A percentile compares a stretch with the other conserved stretches of the same genome.
Conservation (phyloP, 73 alveolate genomes). For the Paramecium caudatum region DNA sequence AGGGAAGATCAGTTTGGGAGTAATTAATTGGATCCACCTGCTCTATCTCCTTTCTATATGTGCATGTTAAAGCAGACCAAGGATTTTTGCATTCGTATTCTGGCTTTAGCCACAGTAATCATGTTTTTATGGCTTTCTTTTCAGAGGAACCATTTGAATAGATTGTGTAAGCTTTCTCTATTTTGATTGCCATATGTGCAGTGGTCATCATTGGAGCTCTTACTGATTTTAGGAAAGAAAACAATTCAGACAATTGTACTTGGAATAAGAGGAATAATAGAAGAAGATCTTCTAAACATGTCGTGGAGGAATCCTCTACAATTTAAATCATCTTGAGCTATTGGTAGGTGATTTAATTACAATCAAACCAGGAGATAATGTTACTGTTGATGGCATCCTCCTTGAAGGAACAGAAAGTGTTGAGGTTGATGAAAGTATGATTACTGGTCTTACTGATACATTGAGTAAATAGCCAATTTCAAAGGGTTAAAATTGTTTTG, state of each 20-base stretch:
- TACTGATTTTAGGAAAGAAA: conserved; percentile 89
- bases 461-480: conserved; percentile 70
- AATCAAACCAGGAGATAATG: conserved; percentile 77
- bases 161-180: conserved; percentile 95
- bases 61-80: conserved; percentile 87
- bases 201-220: conserved; percentile 90
- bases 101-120: conserved; percentile 92
- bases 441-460: conserved; percentile 79
- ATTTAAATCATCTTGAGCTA: conserved; percentile 76
- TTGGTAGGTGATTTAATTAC: conserved; percentile 77
- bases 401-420: conserved; percentile 70
- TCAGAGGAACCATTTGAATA: conserved; percentile 78
- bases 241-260: conserved; percentile 84
- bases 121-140: conserved; percentile 91
- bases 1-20: conserved; percentile 50
- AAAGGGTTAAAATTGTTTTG: conserved; percentile 74
- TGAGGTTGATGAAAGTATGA: conserved; percentile 79
- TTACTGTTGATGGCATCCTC: conserved; percentile 77
- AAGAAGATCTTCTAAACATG: conserved; percentile 80
- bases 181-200: conserved; percentile 89
- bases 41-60: conserved; percentile 23
- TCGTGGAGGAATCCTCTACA: conserved; percentile 83
- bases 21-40: conserved; percentile 59
- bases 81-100: conserved; percentile 92
- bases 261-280: conserved; percentile 79